Conservation (phyloP, 2,329 filamentous ascomycete species). For the Purpureocillium takamizusanense region DNA sequence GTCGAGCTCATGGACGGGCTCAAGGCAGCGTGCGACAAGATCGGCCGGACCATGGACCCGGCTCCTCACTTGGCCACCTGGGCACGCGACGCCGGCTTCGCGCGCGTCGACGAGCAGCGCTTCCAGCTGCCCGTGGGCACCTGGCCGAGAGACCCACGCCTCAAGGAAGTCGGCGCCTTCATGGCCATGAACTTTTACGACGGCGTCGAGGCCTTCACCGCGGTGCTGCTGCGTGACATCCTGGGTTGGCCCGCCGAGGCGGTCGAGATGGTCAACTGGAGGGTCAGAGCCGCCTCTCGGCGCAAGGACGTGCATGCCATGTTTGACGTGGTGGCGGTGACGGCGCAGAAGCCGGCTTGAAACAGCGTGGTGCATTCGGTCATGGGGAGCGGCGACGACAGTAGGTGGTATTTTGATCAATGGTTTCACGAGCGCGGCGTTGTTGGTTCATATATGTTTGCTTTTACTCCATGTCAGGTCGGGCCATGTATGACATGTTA, state of each 20-base stretch:
- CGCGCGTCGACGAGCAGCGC: conserved; percentile 17
- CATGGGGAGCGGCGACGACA: too few species aligned
- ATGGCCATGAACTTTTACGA: conserved; percentile 27
- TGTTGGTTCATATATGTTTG: too few species aligned
- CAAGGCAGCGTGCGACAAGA: conserved; percentile 14
- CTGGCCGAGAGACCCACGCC: conserved; percentile 31
- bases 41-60: conserved; percentile 19
- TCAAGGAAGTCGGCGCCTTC: conserved; percentile 27
- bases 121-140: conserved; percentile 25
- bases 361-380: too few species aligned
- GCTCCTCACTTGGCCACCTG: conserved; percentile 17
- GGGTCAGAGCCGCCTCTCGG: conserved; percentile 12
- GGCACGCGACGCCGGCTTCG: conserved; percentile 25
- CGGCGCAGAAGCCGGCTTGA: conserved; percentile 15
- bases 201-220: conserved; percentile 28
- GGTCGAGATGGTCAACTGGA: conserved; percentile 28
- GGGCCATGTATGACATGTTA: too few species aligned
- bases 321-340: conserved; percentile 20
- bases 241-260: conserved; percentile 29
- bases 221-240: conserved; percentile 26
- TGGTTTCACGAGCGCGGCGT: too few species aligned
- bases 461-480: too few species aligned
- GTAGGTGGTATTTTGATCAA: too few species aligned
- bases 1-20: conserved; percentile 17
- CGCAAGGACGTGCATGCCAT: conserved; percentile 19